phyloP scores from a whole-genome alignment of 352 stramenopile genomes.

The Stramenopiles sp. region DNA sequence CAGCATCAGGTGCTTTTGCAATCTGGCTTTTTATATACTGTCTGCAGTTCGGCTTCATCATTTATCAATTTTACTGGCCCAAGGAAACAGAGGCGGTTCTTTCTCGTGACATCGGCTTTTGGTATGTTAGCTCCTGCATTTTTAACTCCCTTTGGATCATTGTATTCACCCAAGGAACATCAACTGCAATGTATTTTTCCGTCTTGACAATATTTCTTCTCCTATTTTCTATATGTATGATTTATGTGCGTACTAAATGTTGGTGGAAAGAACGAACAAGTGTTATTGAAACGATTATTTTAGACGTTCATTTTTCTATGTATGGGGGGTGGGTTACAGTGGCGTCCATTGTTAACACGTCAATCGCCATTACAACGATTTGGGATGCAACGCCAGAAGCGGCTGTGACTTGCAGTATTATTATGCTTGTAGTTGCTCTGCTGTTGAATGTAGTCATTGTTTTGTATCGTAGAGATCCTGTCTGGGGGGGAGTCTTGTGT shows the following conservation, averaged over 20 bases:
- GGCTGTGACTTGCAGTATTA: neutral
- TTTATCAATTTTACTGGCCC: slow-evolving; percentile 8
- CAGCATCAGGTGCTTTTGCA: neutral
- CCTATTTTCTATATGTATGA: neutral
- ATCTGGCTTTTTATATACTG: neutral
- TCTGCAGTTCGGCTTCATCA: neutral
- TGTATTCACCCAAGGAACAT: neutral
- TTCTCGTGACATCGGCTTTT: neutral
- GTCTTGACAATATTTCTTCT: neutral
- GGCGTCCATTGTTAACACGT: neutral
- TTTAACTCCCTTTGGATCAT: slow-evolving; percentile 4
- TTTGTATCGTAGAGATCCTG: neutral
- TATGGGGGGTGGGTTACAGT: slow-evolving; percentile 11
- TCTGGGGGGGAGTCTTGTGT: neutral
- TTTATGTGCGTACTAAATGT: neutral
- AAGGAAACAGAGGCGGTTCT: neutral
- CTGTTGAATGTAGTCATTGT: neutral
- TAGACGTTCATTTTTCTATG: slow-evolving; percentile 10
- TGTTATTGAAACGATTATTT: neutral
- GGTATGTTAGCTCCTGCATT: neutral
- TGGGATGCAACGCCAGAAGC: neutral
- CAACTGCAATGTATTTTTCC: neutral
- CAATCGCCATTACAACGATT: neutral
- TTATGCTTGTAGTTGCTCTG: slow-evolving; percentile 2
- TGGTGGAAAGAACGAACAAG: neutral